Percentiles rank a stretch among this genome's conserved stretches.
phyloP scores from a whole-genome alignment of 306 rosid genomes.

The Prunus davidiana region DNA sequence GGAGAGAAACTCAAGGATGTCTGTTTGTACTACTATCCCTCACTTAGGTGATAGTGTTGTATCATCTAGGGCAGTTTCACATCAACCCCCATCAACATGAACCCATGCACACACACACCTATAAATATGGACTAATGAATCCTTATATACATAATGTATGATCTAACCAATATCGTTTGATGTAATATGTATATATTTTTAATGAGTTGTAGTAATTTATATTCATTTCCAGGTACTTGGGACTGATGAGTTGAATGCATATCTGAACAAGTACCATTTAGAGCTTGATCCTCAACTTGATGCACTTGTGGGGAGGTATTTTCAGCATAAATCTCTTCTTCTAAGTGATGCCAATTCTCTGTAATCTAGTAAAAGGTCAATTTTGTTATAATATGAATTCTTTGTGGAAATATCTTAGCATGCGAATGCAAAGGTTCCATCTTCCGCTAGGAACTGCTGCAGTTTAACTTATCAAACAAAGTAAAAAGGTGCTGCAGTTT shows the following conservation, averaged over 20 bases:
- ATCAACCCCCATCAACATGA: neutral
- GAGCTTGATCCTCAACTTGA: slow-evolving; percentile 93
- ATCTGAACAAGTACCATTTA: slow-evolving; percentile 66
- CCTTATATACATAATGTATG: neutral
- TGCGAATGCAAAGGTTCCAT: slow-evolving; percentile 12
- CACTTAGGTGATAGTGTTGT: neutral
- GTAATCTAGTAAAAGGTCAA: slow-evolving; percentile 1
- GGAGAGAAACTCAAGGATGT: neutral
- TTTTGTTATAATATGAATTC: slow-evolving; percentile 12
- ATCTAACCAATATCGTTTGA: neutral
- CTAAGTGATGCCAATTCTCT: slow-evolving; percentile 11
- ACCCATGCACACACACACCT: neutral
- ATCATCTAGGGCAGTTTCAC: neutral
- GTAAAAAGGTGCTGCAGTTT: slow-evolving; percentile 6
- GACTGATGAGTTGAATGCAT: slow-evolving; percentile 80
- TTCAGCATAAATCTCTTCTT: slow-evolving; percentile 1
- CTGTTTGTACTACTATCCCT: too few species aligned
- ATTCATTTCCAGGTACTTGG: slow-evolving; percentile 66
- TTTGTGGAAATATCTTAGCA: neutral
- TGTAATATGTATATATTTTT: neutral
- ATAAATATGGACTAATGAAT: neutral
- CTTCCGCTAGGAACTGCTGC: slow-evolving; percentile 18
- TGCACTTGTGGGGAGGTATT: slow-evolving; percentile 80
- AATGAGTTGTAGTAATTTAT: slow-evolving; percentile 5
- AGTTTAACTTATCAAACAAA: neutral